Conservation (phyloP, 176 grass and related monocot genomes). For the Pontederia paniculata region DNA sequence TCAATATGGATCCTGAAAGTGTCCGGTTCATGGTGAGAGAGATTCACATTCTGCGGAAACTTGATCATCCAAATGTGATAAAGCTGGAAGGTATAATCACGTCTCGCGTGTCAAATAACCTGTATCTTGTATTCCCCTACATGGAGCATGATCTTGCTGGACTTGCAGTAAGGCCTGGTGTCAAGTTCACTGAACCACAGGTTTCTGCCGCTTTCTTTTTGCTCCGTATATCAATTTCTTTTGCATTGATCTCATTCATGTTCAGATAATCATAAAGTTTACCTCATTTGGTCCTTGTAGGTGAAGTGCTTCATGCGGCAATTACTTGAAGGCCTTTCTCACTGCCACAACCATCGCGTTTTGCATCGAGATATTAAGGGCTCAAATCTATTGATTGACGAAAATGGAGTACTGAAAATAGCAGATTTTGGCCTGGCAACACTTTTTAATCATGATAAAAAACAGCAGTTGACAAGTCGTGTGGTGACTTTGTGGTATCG, state of each 20-base stretch:
- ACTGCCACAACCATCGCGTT: conserved; percentile 14
- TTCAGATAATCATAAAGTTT: too few relatives aligned
- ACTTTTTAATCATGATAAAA: conserved; percentile 8
- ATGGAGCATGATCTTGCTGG: conserved; percentile 16
- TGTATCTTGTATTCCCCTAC: conserved; percentile 13
- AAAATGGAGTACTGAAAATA: conserved; percentile 17
- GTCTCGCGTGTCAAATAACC: background rate
- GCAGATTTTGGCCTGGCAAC: conserved; percentile 25
- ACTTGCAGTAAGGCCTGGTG: background rate
- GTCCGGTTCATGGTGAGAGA: conserved; percentile 10
- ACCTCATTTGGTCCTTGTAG: background rate
- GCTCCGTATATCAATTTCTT: too few relatives aligned
- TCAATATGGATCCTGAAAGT: conserved; percentile 9
- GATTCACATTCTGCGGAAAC: conserved; percentile 1
- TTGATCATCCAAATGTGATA: conserved; percentile 10
- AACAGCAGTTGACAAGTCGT: conserved; percentile 21
- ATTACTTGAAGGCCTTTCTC: conserved; percentile 16
- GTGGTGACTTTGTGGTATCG: conserved; percentile 27
- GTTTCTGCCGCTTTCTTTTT: background rate
- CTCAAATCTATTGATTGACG: conserved; percentile 19
- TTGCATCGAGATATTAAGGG: conserved; percentile 28
- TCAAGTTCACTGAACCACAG: conserved; percentile 7
- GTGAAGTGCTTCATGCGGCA: conserved; percentile 23
- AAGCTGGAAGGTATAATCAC: conserved; percentile 6
- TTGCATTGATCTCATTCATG: too few relatives aligned